Conservation (phyloP, 2,329 filamentous ascomycete species). For the Cladosporium sp. region DNA sequence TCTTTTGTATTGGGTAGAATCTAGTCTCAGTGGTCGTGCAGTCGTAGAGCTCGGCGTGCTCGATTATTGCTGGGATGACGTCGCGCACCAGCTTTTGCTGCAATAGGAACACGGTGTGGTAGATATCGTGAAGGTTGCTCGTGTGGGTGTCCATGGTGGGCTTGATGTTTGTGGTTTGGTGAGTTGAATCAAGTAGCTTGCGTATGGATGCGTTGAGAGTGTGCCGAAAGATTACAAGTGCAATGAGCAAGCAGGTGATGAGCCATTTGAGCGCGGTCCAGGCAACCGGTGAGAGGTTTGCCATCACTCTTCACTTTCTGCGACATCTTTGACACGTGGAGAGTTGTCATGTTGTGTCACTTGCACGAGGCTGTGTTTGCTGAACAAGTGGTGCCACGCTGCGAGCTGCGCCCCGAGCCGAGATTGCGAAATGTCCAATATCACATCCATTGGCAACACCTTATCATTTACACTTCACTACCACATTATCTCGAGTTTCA, state of each 20-base stretch:
- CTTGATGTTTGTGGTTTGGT: not conserved
- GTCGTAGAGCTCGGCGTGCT: constrained; percentile 12
- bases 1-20: not conserved
- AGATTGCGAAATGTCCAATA: not conserved
- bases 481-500: not conserved
- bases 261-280: not conserved
- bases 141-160: not conserved
- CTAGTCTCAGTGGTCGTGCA: not conserved
- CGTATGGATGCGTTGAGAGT: not conserved
- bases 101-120: constrained; percentile 21
- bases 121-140: not conserved
- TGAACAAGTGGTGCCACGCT: not conserved
- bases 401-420: not conserved
- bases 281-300: not conserved
- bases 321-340: not conserved
- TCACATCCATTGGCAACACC: not conserved
- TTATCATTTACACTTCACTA: not conserved
- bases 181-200: not conserved
- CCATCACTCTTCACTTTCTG: not conserved
- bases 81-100: constrained; percentile 21
- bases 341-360: not conserved
- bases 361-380: not conserved
- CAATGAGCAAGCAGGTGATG: not conserved
- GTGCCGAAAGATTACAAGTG: not conserved
- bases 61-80: constrained; percentile 18